phyloP scores from a whole-genome alignment of 805 yeast genomes.

The Scheffersomyces lignosus region DNA sequence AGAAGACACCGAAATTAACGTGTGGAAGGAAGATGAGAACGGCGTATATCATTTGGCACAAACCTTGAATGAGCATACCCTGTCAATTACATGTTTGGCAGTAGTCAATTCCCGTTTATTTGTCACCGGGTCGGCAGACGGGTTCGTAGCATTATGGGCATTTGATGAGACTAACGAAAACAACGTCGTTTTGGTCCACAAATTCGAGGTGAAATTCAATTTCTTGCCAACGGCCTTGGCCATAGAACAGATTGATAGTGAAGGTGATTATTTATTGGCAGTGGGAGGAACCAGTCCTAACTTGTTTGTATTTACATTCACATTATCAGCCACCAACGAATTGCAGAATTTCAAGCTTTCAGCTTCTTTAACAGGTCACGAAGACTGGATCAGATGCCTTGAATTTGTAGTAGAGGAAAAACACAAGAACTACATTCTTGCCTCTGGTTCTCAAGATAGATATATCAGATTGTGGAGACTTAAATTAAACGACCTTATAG shows the following conservation, averaged over 20 bases:
- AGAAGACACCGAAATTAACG: conserved; percentile 61
- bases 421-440: conserved; percentile 61
- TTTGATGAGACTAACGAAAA: conserved; percentile 14
- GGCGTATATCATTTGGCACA: conserved; percentile 31
- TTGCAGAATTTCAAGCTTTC: conserved; percentile 30
- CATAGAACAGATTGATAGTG: conserved; percentile 28
- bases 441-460: conserved; percentile 91
- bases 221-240: conserved; percentile 48
- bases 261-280: conserved; percentile 49
- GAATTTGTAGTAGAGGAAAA: conserved; percentile 52
- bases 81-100: conserved; percentile 57
- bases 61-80: conserved; percentile 38
- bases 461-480: conserved; percentile 90
- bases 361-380: conserved; percentile 81
- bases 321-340: conserved; percentile 8
- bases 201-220: conserved; percentile 41
- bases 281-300: conserved; percentile 69
- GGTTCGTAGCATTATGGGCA: conserved; percentile 55
- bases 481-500: conserved; percentile 53
- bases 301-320: conserved; percentile 56
- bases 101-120: conserved; percentile 41
- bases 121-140: conserved; percentile 65
- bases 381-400: conserved; percentile 89
- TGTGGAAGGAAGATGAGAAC: conserved; percentile 51
- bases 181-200: conserved; percentile 23